Evolutionary conservation across 2,329 filamentous ascomycete species (phyloP), one percentile per base, ranked within the genome.

Genomic region (Camptophora hylomeconis): DNA sequence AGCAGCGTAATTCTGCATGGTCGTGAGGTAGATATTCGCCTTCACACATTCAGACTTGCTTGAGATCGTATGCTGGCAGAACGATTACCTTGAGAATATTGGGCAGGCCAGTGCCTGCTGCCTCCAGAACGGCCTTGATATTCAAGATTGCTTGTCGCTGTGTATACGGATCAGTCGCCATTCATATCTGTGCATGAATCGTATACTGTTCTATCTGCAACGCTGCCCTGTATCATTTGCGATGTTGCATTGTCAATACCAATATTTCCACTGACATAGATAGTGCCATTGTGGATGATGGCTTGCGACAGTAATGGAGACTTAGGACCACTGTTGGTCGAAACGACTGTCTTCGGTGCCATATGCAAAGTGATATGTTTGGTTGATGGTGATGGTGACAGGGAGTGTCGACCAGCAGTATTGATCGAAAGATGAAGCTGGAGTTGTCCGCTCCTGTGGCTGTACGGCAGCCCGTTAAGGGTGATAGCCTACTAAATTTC

Each of bases 241-340:
- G 25, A 37, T 1, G 46, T 44, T 7, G 33, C 24, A 6, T 39
- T 38, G 15, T 42, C 33, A 7, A 48, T 36, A 8, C 45, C 47
- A 8, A 49, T 31, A 19, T 40, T 40, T 10, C 46, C 47, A 13
- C 37, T 43, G 17, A 42, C 41, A 24, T 42, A 48, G 21, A 48
- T 31, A 16, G 42, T 43, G 9, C 41, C 46, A 32, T 44, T 44
- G 38, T 31, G 37, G 24, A 45, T 36, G 28, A 47, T 41, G 3
- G 38, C 46, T 20, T 49, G 47, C 5, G 42, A 45, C 26, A 48
- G 36, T 18, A 46, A 31, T 6, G 39, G 34, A 18, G 44, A 45
- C 11, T 41, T 39, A 13, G 45, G 36, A 5, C 44, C 46, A 15
- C 42, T 32, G 11, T 39, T 37, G 15, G 42, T 36, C 16, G 20